A percentile compares a stretch with the other conserved stretches of the same genome.
These are phyloP conservation scores for Nigrograna mackinnonii DNA, from an alignment of 2,329 filamentous ascomycete species.

Conservation along the genomic window DNA sequence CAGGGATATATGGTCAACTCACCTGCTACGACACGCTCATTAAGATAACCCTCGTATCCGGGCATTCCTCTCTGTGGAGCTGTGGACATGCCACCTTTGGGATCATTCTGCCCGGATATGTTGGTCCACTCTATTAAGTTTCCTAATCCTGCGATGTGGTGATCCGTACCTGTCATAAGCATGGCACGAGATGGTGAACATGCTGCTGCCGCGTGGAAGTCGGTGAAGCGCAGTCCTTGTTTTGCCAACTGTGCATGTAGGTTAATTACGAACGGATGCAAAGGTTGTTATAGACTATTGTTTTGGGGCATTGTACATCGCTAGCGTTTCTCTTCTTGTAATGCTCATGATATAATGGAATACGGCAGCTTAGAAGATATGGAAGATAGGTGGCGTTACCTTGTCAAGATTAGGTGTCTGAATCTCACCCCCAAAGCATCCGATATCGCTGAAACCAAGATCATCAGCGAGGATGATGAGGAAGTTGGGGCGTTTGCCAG, in stretches of 20 bases:
- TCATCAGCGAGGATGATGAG: conserved; percentile 63
- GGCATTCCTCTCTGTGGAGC: conserved; percentile 61
- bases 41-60: conserved; percentile 67
- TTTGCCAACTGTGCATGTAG: conserved; percentile 37
- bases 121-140: conserved; percentile 57
- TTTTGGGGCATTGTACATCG: too few species aligned
- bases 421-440: conserved; percentile 64
- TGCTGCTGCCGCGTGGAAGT: conserved; percentile 67
- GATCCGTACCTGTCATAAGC: conserved; percentile 68
- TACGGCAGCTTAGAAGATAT: too few species aligned
- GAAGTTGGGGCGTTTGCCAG: conserved; percentile 58
- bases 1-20: too few species aligned
- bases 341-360: too few species aligned
- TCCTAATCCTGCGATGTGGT: conserved; percentile 63
- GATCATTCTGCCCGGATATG: conserved; percentile 56
- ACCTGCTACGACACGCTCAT: conserved; percentile 58
- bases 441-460: conserved; percentile 63
- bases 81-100: conserved; percentile 55
- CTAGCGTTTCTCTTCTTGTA: too few species aligned
- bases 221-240: conserved; percentile 61
- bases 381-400: too few species aligned
- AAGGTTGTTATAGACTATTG: too few species aligned
- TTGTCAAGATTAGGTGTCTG: conserved; percentile 63
- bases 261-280: too few species aligned
- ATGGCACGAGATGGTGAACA: conserved; percentile 68